Percentiles rank a stretch among this genome's conserved stretches.
phyloP scores from a whole-genome alignment of 1,139 yeast species.

The Magnusiomyces magnusii region DNA sequence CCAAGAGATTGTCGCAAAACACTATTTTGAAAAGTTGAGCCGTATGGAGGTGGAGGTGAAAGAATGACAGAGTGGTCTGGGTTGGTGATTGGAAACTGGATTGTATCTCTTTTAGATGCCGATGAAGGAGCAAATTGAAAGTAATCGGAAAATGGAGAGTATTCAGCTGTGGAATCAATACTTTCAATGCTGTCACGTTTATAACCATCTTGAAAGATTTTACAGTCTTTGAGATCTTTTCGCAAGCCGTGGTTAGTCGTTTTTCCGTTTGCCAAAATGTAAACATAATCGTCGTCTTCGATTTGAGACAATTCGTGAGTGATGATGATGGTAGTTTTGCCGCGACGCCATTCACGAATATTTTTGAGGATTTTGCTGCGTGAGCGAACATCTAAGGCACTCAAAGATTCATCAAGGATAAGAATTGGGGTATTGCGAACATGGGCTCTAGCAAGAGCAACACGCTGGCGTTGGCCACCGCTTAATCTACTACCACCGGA shows the following conservation, averaged over 20 bases:
- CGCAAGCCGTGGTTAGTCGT: slow-evolving; percentile 42
- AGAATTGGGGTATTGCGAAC: slow-evolving; percentile 64
- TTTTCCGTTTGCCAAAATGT: slow-evolving; percentile 51
- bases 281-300: slow-evolving; percentile 45
- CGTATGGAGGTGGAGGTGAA: neutral
- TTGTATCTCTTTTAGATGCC: neutral
- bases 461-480: slow-evolving; percentile 85
- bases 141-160: slow-evolving; percentile 8
- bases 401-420: slow-evolving; percentile 75
- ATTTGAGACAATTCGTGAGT: slow-evolving; percentile 71
- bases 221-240: slow-evolving; percentile 25
- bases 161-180: neutral
- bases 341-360: slow-evolving; percentile 53
- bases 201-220: neutral
- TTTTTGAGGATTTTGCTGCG: slow-evolving; percentile 41
- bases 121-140: neutral
- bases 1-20: neutral
- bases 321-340: slow-evolving; percentile 67
- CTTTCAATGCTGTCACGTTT: slow-evolving; percentile 10
- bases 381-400: slow-evolving; percentile 60
- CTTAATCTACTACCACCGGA: slow-evolving; percentile 49
- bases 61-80: neutral
- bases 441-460: slow-evolving; percentile 77
- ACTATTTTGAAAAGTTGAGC: neutral
- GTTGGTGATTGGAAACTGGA: neutral